A percentile compares a stretch with the other conserved stretches of the same genome.
These are phyloP conservation scores for Buxus sempervirens DNA, from an alignment of 164 flowering plant species.

Conservation along the genomic window DNA sequence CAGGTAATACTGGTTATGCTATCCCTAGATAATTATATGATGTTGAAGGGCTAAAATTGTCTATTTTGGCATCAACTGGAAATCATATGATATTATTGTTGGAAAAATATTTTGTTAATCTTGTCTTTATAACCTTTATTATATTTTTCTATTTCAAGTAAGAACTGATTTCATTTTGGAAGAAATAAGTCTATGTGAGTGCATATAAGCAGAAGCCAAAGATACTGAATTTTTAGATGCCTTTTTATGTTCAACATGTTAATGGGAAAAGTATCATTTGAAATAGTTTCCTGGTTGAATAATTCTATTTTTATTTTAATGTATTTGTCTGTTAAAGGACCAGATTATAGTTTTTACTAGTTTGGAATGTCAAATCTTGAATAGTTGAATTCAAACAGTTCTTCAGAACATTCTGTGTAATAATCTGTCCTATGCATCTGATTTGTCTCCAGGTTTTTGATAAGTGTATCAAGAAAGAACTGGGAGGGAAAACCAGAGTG, in stretches of 20 bases:
- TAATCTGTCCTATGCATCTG: conserved; percentile 1
- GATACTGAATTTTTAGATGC: not conserved
- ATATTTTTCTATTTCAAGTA: not conserved
- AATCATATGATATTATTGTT: not conserved
- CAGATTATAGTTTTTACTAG: not conserved
- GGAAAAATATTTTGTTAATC: not conserved
- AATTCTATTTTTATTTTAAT: not conserved
- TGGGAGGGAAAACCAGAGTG: conserved; percentile 81
- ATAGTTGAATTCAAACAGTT: not conserved
- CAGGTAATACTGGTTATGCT: conserved; percentile 57
- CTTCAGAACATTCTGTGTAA: not conserved
- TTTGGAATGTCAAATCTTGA: not conserved
- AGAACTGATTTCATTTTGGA: not conserved
- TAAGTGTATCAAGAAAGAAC: conserved; percentile 80
- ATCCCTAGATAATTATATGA: not conserved
- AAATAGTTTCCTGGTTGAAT: not conserved
- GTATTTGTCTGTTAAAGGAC: not conserved
- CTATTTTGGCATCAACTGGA: not conserved
- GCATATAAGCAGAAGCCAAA: not conserved
- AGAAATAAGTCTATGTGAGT: not conserved
- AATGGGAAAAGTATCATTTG: not conserved
- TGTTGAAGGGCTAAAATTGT: not conserved
- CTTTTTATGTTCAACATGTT: not conserved
- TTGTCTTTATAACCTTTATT: not conserved
- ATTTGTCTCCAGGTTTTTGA: conserved; percentile 75